Evolutionary conservation across 345 rosid species (phyloP), one percentile per base, ranked within the genome.

Genomic region (Triadica sebifera): DNA sequence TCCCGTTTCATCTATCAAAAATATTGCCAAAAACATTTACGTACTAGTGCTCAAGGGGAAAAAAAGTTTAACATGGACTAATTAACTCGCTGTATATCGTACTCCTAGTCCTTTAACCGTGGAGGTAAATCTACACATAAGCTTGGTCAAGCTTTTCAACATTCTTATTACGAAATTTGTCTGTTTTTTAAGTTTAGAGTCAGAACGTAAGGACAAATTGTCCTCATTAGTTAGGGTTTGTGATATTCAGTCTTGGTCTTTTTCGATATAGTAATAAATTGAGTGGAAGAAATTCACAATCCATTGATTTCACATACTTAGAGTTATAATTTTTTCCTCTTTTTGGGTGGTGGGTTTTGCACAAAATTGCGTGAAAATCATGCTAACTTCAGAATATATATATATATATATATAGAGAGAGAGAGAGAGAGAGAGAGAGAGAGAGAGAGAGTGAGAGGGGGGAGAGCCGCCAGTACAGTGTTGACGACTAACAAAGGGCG

Each of bases 211-310:
- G 67, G 75, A 60, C 67, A 49, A 49, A 46, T 49, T 47, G n/a
- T 49, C 62, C 68, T 19, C 65, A 37, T 10, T 34, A 15, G 20
- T 24, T 61, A 52, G 68, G 58, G 46, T 72, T 20, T 39, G 8
- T 19, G 29, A n/a, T 52, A 15, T 17, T 8, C 8, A 62, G 66
- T 37, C 72, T 52, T 25, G 34, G 46, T 60, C 12, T 50, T 72
- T 61, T 63, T 15, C 69, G 15, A 62, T 50, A 25, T 34, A 25
- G 75, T 37, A 62, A 29, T 58, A 22, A 70, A 70, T 70, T 70
- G 65, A 70, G 74, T 56, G 74, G 46, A 71, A 58, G 74, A 58
- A 70, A 57, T 53, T 56, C 15, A 45, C 56, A 16, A n/a, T 22
- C 25, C 11, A 29, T 62, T 12, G 16, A 64, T 41, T 2, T 64